A percentile compares a stretch with the other conserved stretches of the same genome.
Conservation (phyloP, 2,329 filamentous ascomycete species). For the Aurifilum marmelostoma region DNA sequence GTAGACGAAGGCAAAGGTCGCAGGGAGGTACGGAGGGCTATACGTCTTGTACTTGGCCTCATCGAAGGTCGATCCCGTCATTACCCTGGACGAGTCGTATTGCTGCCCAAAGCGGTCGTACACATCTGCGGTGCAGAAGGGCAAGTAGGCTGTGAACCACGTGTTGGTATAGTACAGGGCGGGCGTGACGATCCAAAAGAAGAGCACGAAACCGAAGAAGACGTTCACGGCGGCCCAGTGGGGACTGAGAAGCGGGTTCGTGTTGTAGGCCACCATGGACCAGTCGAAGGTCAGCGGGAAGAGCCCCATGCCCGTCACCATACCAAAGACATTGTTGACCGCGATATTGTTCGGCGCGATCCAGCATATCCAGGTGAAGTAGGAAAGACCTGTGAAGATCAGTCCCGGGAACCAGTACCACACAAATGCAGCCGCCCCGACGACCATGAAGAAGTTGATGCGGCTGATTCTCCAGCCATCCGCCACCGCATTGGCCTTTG, state of each 20-base stretch:
- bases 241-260: conserved; percentile 45
- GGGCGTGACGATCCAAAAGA: conserved; percentile 52
- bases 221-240: conserved; percentile 53
- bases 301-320: conserved; percentile 61
- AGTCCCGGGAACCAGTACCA: conserved; percentile 68
- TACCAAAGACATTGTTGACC: conserved; percentile 69
- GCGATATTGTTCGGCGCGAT: conserved; percentile 63
- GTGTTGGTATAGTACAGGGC: conserved; percentile 53
- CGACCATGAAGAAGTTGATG: conserved; percentile 42
- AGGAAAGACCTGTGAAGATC: conserved; percentile 64
- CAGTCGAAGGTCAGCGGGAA: conserved; percentile 70
- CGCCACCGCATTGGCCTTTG: conserved; percentile 41
- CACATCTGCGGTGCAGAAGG: conserved; percentile 54
- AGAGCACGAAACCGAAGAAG: conserved; percentile 45
- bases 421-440: conserved; percentile 47
- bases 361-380: conserved; percentile 66
- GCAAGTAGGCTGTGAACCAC: conserved; percentile 56
- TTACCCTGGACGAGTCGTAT: conserved; percentile 54
- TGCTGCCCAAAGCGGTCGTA: conserved; percentile 55
- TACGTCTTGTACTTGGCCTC: conserved; percentile 53
- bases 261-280: conserved; percentile 48
- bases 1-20: conserved; percentile 45
- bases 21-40: conserved; percentile 55
- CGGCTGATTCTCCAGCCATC: conserved; percentile 44
- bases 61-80: conserved; percentile 50